phyloP scores from a whole-genome alignment of 129 eudicot genomes.

The Solidago caesia region DNA sequence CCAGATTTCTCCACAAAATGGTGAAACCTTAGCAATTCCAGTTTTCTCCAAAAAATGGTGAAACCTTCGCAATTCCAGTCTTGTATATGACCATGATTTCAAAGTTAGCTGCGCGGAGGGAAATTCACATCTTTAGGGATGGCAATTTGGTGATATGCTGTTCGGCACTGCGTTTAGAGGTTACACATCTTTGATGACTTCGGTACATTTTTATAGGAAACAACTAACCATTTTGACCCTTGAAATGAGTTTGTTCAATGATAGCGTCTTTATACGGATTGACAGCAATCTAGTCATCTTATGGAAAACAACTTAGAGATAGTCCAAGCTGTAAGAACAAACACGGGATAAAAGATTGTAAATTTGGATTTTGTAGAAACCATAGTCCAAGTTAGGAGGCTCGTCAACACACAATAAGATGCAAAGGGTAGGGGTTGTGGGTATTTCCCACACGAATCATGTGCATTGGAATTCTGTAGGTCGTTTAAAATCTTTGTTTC shows the following conservation, averaged over 20 bases:
- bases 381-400: background rate
- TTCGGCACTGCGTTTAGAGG: slow-evolving; percentile 9
- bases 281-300: slow-evolving; percentile 14
- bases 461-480: background rate
- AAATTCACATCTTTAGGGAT: background rate
- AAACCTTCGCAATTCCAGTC: slow-evolving; percentile 10
- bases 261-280: slow-evolving; percentile 12
- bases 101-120: background rate
- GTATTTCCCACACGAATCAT: background rate
- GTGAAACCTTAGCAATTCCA: slow-evolving; percentile 33
- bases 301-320: slow-evolving; percentile 5
- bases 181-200: slow-evolving; percentile 12
- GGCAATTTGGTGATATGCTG: slow-evolving; percentile 9
- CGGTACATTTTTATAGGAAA: slow-evolving; percentile 30
- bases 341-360: slow-evolving; percentile 23
- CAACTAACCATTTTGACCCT: slow-evolving; percentile 28
- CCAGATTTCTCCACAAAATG: slow-evolving; percentile 52
- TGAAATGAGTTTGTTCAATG: slow-evolving; percentile 20
- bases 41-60: slow-evolving; percentile 46
- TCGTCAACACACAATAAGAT: background rate
- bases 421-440: background rate
- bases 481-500: slow-evolving; percentile 7
- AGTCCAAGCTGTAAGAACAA: background rate
- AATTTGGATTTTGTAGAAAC: slow-evolving; percentile 17
- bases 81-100: background rate